Base-by-base conservation (phyloP, 2,329 filamentous ascomycete species). In the Ramularia endophylla region DNA sequence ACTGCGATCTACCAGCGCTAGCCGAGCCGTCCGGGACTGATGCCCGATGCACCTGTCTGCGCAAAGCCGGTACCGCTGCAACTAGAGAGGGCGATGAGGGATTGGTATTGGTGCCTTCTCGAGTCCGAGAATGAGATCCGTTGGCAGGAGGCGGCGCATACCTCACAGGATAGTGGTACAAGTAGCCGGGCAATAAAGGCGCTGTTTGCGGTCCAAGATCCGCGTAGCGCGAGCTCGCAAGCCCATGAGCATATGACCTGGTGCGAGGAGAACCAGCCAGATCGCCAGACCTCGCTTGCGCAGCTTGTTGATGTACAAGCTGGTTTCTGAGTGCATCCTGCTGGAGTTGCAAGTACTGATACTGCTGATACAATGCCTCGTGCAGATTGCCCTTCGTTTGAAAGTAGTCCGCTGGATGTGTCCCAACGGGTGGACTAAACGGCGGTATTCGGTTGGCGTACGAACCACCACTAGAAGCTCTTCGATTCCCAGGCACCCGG, bases 381-480 rank as follows among this genome's bases (percentile, higher is more conserved):
- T 71, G 67, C 37, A 72, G 48, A 41, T 66, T 67, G n/a, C 69
- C 65, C 30, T 65, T 56, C 16, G 51, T 38, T 9, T 54, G 55
- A 46, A 71, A 70, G 44, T 71, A 71, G 35, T 71, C 68, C n/a
- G 58, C 58, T 12, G 57, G 59, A 38, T 59, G 53, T 25, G 57
- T 54, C 6, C 57, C 55, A 11, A 68, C 59, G 2, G 68, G 67
- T 25, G 69, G 68, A 46, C 68, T 71, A 39, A 69, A 53, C 31
- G 50, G 52, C 15, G 55, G 27, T 59, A 65, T 6, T 50, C 59
- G 25, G 59, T 64, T 62, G 32, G 59, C 59, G 47, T 65, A 71
- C 4, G 69, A 70, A 4, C 73, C 70, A 22, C 75, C 73, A 58
- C 75, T 78, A 2, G 77, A 81, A 12, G 77, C 68, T 53, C 78